These are phyloP conservation scores for Heterobasidion annosum DNA, from an alignment of 1,284 basidiomycete genomes.

Conservation along the genomic window DNA sequence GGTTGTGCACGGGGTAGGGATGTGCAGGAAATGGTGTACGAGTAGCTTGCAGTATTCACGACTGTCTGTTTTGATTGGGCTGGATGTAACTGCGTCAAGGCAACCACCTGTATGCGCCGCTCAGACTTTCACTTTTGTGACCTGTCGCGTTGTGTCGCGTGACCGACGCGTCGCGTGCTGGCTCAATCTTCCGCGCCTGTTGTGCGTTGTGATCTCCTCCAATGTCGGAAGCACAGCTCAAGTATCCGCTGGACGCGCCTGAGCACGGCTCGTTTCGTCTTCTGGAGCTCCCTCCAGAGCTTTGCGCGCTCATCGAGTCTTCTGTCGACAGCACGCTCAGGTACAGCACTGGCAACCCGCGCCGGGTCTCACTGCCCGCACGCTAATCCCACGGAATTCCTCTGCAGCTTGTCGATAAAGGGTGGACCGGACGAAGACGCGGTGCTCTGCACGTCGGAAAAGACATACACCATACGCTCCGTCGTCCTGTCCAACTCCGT, in stretches of 20 bases:
- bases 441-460: conserved; percentile 73
- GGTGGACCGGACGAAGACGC: conserved; percentile 78
- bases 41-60: no score
- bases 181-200: not conserved
- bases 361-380: not conserved
- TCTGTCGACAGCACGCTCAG: conserved; percentile 9
- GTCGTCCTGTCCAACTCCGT: conserved; percentile 82
- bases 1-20: no score
- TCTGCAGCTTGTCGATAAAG: conserved; percentile 66
- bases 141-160: not conserved
- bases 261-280: conserved; percentile 39
- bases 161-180: not conserved
- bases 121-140: not conserved
- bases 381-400: conserved; percentile 5
- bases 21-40: no score
- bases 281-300: conserved; percentile 58
- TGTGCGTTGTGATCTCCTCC: no score
- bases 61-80: no score
- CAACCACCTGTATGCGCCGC: no score
- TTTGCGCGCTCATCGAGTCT: conserved; percentile 34
- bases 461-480: conserved; percentile 76
- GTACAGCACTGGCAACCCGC: not conserved
- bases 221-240: not conserved
- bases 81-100: no score
- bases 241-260: not conserved